These are phyloP conservation scores for Alternaria tenuissima DNA, from an alignment of 2,329 filamentous ascomycete genomes.

Conservation along the genomic window DNA sequence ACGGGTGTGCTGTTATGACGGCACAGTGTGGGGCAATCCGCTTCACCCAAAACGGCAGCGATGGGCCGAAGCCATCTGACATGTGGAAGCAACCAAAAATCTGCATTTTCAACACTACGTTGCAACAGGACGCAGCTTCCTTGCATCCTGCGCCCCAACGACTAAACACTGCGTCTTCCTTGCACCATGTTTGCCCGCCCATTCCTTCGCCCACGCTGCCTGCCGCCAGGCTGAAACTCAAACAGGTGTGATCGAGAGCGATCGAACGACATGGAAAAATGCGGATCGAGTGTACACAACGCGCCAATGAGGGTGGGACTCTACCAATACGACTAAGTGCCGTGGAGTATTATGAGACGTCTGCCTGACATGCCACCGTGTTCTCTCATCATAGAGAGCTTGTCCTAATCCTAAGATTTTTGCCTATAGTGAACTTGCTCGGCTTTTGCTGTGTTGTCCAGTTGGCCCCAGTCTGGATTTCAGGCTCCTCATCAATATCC, in stretches of 20 bases:
- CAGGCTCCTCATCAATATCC: constrained; percentile 5
- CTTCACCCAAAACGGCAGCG: constrained; percentile 10
- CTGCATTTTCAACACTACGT: constrained; percentile 1
- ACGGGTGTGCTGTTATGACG: constrained; percentile 9
- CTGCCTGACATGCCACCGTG: constrained; percentile 11
- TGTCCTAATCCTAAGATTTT: constrained; percentile 17
- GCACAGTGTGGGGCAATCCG: constrained; percentile 18
- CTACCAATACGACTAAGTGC: constrained; percentile 1
- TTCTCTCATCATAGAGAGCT: constrained; percentile 27
- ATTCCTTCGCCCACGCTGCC: neutral
- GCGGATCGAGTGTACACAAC: neutral
- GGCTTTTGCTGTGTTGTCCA: constrained; percentile 13
- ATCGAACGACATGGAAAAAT: constrained; percentile 11
- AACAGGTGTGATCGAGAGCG: neutral
- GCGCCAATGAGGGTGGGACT: constrained; percentile 8
- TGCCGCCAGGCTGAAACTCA: neutral
- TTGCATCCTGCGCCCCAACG: neutral
- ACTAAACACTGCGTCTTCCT: neutral
- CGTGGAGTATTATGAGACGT: constrained; percentile 5
- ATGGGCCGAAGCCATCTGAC: constrained; percentile 12
- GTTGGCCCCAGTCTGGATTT: constrained; percentile 13
- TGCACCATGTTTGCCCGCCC: neutral
- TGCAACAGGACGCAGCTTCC: neutral
- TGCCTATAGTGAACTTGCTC: neutral
- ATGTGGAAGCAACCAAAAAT: neutral